Conservation (phyloP, 2,329 filamentous ascomycete genomes). For the Sclerotinia subarctica region DNA sequence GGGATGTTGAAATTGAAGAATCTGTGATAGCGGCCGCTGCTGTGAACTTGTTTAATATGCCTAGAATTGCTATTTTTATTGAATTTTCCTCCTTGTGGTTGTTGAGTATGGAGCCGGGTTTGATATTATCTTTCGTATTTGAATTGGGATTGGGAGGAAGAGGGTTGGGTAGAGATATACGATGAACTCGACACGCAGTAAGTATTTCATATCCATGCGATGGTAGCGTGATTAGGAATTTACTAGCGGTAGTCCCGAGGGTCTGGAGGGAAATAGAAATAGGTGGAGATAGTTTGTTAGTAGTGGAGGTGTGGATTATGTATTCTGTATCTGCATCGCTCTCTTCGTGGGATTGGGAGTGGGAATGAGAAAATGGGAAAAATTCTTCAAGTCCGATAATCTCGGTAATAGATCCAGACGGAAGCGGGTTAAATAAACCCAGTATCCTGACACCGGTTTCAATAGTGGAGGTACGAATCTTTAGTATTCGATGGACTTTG, state of each 20-base stretch:
- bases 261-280: not conserved
- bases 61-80: not conserved
- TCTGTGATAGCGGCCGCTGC: not conserved
- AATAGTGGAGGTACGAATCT: constrained; percentile 18
- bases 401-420: not conserved
- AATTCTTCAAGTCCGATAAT: not conserved
- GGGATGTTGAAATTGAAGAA: not conserved
- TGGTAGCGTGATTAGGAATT: not conserved
- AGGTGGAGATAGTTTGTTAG: not conserved
- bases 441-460: constrained; percentile 16
- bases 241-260: not conserved
- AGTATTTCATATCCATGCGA: not conserved
- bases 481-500: constrained; percentile 14
- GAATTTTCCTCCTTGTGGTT: not conserved
- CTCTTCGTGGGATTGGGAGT: not conserved
- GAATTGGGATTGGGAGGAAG: too few species aligned
- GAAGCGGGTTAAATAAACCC: constrained; percentile 15
- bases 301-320: not conserved
- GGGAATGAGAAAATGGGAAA: not conserved
- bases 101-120: too few species aligned
- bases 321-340: not conserved
- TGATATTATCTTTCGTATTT: too few species aligned
- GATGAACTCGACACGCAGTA: not conserved
- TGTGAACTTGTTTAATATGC: not conserved
- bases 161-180: not conserved